phyloP scores from a whole-genome alignment of 2,329 filamentous ascomycete species.

The Leptodontidium sp. region DNA sequence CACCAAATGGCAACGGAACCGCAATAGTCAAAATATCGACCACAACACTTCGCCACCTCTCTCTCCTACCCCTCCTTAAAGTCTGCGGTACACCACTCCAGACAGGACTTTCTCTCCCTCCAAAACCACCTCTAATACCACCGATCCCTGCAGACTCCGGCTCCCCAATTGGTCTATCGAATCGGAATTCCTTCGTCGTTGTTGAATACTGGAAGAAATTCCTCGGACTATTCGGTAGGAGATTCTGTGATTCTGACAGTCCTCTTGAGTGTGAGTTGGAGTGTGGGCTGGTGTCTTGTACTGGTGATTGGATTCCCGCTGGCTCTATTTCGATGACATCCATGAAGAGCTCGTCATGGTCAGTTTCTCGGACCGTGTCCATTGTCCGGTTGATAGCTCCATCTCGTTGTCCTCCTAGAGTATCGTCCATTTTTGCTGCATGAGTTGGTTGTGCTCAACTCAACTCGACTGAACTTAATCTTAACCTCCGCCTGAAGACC shows the following conservation, averaged over 20 bases:
- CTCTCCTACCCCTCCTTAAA: slow-evolving; percentile 21
- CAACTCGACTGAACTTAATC: slow-evolving; percentile 15
- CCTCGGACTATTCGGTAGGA: slow-evolving; percentile 26
- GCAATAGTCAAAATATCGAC: slow-evolving; percentile 22
- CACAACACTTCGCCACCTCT: slow-evolving; percentile 24
- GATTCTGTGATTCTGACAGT: slow-evolving; percentile 29
- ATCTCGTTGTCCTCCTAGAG: slow-evolving; percentile 27
- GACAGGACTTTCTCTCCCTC: slow-evolving; percentile 22
- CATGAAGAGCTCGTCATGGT: slow-evolving; percentile 2
- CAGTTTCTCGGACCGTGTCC: slow-evolving; percentile 4
- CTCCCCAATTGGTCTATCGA: slow-evolving; percentile 18
- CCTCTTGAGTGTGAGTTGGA: slow-evolving; percentile 25
- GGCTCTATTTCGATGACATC: slow-evolving; percentile 24
- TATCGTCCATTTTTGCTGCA: slow-evolving; percentile 18
- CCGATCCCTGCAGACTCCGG: neutral
- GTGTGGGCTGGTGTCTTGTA: slow-evolving; percentile 10
- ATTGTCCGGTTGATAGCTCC: slow-evolving; percentile 29
- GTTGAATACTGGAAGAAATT: slow-evolving; percentile 32
- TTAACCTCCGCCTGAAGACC: slow-evolving; percentile 13
- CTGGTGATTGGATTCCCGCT: neutral
- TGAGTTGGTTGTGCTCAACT: neutral
- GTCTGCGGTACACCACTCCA: slow-evolving; percentile 29
- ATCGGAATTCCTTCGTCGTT: slow-evolving; percentile 20
- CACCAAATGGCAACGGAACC: slow-evolving; percentile 30
- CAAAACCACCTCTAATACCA: slow-evolving; percentile 6